These are phyloP conservation scores for Pseudevernia furfuracea DNA, from an alignment of 495 filamentous ascomycete genomes.

Conservation along the genomic window DNA sequence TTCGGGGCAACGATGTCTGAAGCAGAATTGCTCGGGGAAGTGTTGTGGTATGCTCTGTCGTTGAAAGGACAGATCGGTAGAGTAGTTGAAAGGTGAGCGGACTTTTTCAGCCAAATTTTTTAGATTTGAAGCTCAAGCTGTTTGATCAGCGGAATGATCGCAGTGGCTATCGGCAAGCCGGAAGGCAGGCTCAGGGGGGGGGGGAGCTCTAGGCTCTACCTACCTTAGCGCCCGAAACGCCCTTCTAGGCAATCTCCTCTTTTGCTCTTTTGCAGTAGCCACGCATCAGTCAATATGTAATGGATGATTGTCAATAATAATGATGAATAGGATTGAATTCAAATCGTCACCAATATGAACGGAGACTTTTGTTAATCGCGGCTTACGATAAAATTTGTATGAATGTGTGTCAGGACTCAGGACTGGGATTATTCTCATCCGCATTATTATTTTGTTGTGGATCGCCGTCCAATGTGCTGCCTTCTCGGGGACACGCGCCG, in stretches of 20 bases:
- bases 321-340: too few relatives aligned
- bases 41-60: not conserved
- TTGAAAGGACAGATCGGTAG: not conserved
- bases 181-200: not conserved
- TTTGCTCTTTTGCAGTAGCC: not conserved
- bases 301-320: not conserved
- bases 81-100: not conserved
- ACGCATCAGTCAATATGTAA: too few relatives aligned
- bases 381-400: too few relatives aligned
- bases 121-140: not conserved
- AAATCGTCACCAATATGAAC: too few relatives aligned
- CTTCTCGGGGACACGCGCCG: not conserved
- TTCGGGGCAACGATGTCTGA: not conserved
- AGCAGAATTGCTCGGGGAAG: constrained; percentile 2
- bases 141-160: not conserved
- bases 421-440: too few relatives aligned
- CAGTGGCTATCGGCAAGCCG: not conserved
- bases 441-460: too few relatives aligned
- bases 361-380: too few relatives aligned
- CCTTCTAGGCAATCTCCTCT: not conserved
- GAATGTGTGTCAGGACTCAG: too few relatives aligned
- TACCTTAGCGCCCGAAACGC: not conserved
- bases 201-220: not conserved
- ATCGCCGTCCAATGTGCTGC: not conserved
- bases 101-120: not conserved